Conservation (phyloP, 768 basidiomycete species). For the Rhizopogon roseolus region DNA sequence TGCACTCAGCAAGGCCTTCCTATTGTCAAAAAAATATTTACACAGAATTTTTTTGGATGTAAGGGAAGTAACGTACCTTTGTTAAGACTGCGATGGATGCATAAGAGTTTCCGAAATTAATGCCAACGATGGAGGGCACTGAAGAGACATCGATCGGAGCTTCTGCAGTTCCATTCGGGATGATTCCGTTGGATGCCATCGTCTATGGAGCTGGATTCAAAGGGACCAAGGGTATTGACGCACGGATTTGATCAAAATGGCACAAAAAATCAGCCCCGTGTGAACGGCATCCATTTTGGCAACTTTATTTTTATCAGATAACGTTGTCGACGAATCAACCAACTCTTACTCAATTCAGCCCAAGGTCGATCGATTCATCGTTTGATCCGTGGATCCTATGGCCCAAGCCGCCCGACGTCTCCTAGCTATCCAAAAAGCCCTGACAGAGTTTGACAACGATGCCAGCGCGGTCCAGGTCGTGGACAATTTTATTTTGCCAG, state of each 20-base stretch:
- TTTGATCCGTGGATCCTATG: conserved; percentile 5
- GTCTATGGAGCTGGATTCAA: not conserved
- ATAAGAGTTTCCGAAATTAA: conserved; percentile 95
- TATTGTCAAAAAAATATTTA: conserved; percentile 22
- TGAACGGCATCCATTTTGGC: not conserved
- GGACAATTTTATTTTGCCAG: conserved; percentile 10
- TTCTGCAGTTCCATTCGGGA: conserved; percentile 51
- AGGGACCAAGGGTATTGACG: not conserved
- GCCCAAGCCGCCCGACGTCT: conserved; percentile 2
- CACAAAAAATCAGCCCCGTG: conserved; percentile 3
- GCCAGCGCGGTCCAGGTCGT: not conserved
- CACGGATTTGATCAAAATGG: not conserved
- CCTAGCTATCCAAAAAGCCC: conserved; percentile 9
- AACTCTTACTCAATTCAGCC: no score
- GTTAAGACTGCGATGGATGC: conserved; percentile 94
- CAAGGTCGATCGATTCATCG: no score
- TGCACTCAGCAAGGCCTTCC: conserved; percentile 92
- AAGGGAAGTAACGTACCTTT: conserved; percentile 52
- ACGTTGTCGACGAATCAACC: no score
- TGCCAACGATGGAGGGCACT: conserved; percentile 71
- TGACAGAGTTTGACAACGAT: not conserved
- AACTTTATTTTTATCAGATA: not conserved
- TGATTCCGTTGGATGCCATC: conserved; percentile 36
- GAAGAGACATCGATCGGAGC: conserved; percentile 28
- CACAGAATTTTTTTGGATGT: not conserved